A percentile compares a stretch with the other conserved stretches of the same genome.
phyloP scores from a whole-genome alignment of 352 stramenopile genomes.

The Phytophthora fragariaefolia region DNA sequence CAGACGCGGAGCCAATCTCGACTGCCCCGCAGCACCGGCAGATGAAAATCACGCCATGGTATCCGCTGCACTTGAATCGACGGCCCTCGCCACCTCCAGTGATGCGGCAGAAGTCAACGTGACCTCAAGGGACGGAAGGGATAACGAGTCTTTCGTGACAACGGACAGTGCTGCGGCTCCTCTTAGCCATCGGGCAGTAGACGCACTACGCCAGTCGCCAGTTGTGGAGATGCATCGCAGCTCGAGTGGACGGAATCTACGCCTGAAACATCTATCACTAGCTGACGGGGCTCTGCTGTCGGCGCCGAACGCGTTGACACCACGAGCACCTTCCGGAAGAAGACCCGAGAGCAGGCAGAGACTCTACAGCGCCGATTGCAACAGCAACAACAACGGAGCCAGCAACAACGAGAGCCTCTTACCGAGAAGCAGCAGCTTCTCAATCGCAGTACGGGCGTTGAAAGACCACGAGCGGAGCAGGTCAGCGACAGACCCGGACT shows the following conservation, averaged over 20 bases:
- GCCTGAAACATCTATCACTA: slow-evolving; percentile 52
- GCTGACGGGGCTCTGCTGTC: slow-evolving; percentile 38
- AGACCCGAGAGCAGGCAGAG: slow-evolving; percentile 35
- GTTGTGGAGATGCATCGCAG: slow-evolving; percentile 57
- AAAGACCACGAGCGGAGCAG: slow-evolving; percentile 54
- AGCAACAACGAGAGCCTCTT: slow-evolving; percentile 30
- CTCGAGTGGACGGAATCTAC: slow-evolving; percentile 56
- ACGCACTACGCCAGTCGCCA: slow-evolving; percentile 32
- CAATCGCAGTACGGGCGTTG: slow-evolving; percentile 57
- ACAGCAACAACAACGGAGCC: slow-evolving; percentile 24
- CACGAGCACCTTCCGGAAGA: slow-evolving; percentile 48
- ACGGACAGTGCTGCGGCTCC: slow-evolving; percentile 10
- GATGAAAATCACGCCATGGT: slow-evolving; percentile 5
- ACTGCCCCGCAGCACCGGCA: background rate
- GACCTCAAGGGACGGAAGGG: slow-evolving; percentile 17
- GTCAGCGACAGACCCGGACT: slow-evolving; percentile 25
- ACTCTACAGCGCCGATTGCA: slow-evolving; percentile 28
- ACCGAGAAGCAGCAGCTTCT: slow-evolving; percentile 68
- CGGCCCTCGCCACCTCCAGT: slow-evolving; percentile 18
- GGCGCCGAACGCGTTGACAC: slow-evolving; percentile 49
- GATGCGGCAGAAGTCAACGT: background rate
- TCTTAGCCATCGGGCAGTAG: slow-evolving; percentile 32
- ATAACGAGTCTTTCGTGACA: slow-evolving; percentile 6
- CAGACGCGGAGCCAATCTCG: background rate
- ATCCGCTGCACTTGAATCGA: slow-evolving; percentile 8